Evolutionary conservation across 495 filamentous ascomycete species (phyloP).

Genomic region (Pyrenula aspistea): DNA sequence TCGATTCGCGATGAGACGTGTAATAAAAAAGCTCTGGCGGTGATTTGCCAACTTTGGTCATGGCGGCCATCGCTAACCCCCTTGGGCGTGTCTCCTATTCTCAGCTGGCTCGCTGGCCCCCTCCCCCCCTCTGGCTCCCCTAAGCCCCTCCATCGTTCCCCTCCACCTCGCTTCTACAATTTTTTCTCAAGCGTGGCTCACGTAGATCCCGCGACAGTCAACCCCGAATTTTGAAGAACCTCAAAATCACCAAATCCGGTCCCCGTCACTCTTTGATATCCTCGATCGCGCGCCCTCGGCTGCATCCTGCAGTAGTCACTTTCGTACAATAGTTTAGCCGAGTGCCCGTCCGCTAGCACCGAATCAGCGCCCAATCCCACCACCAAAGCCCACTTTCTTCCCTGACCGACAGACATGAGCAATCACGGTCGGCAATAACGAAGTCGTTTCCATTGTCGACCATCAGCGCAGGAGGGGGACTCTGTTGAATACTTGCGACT

Average conservation of each 20-base stretch:
- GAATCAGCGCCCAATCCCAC: background rate
- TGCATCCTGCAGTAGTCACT: background rate
- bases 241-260: background rate
- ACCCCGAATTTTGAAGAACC: background rate
- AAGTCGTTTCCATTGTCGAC: conserved; percentile 24
- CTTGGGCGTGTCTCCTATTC: background rate
- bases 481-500: background rate
- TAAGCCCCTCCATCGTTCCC: conserved; percentile 2
- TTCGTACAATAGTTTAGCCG: background rate
- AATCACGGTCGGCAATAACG: conserved; percentile 14
- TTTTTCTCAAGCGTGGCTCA: background rate
- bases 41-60: background rate
- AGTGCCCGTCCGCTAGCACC: background rate
- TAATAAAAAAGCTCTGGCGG: background rate
- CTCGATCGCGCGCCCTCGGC: background rate
- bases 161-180: background rate
- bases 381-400: background rate
- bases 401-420: background rate
- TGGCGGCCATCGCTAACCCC: background rate
- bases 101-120: background rate
- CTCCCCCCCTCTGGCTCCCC: background rate
- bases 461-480: conserved; percentile 28
- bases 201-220: background rate
- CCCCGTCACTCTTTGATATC: background rate
- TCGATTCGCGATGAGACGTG: background rate